A percentile compares a stretch with the other conserved stretches of the same genome.
Conservation (phyloP, 768 basidiomycete species). For the Lentinula sp. region DNA sequence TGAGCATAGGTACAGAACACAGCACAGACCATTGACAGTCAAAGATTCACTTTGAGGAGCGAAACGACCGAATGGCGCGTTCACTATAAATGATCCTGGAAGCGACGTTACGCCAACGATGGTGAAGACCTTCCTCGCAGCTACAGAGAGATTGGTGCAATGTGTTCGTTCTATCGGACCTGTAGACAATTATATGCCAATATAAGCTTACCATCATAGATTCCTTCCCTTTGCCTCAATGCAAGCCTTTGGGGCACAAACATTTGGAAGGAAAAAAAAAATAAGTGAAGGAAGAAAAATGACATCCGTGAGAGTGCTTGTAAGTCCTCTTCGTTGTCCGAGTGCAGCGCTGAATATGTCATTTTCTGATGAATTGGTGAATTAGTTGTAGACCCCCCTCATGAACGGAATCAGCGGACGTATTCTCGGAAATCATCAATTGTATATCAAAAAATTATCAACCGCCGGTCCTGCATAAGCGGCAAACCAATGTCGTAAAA, state of each 20-base stretch:
- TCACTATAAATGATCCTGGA: conserved; percentile 41
- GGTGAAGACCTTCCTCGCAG: conserved; percentile 36
- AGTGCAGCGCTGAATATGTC: background rate
- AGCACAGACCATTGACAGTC: conserved; percentile 8
- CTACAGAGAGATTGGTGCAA: conserved; percentile 14
- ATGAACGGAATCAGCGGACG: too few species aligned
- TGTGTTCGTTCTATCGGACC: background rate
- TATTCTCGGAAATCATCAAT: too few species aligned
- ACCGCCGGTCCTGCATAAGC: too few species aligned
- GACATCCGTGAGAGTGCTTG: background rate
- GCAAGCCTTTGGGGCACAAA: background rate
- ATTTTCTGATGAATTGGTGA: background rate
- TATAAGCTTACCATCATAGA: background rate
- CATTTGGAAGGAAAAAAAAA: background rate
- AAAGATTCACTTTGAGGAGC: conserved; percentile 31
- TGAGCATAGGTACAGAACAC: background rate
- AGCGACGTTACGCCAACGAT: conserved; percentile 27
- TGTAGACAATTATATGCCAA: background rate
- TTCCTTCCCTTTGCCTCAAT: background rate
- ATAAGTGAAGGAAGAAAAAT: background rate
- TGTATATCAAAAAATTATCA: too few species aligned
- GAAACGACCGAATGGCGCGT: conserved; percentile 84
- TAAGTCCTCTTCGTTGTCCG: background rate
- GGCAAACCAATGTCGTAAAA: too few species aligned
- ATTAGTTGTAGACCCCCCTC: background rate